phyloP scores from a whole-genome alignment of 805 yeast species.

The Wickerhamiella sergipiensis region DNA sequence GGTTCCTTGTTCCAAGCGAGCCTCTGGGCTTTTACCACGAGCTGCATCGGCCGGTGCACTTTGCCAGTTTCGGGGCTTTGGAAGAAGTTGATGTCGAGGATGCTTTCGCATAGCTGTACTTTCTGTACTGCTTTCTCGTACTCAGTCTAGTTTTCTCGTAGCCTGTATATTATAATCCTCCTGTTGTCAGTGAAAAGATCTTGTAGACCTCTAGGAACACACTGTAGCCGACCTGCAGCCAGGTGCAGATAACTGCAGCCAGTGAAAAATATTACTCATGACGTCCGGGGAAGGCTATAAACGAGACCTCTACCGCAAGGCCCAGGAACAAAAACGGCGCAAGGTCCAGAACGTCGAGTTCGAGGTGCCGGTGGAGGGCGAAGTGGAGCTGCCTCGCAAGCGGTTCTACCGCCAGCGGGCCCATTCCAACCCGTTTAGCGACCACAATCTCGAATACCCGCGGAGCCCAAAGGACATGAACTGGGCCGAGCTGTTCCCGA shows the following conservation, averaged over 20 bases:
- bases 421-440: constrained; percentile 94
- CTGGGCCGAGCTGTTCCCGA: constrained; percentile 71
- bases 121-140: too few relatives aligned
- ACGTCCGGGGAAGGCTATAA: constrained; percentile 17
- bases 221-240: too few relatives aligned
- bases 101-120: constrained; percentile 31
- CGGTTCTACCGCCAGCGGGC: constrained; percentile 92
- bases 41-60: constrained; percentile 79
- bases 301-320: constrained; percentile 25
- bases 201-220: too few relatives aligned
- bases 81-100: constrained; percentile 31
- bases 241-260: too few relatives aligned
- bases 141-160: too few relatives aligned
- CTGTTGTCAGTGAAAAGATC: too few relatives aligned
- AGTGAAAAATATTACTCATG: background rate
- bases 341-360: constrained; percentile 35
- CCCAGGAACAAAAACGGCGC: constrained; percentile 37
- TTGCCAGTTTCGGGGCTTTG: constrained; percentile 55
- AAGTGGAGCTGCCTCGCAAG: constrained; percentile 51
- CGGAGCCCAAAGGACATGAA: constrained; percentile 68
- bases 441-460: constrained; percentile 86
- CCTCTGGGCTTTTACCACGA: constrained; percentile 80
- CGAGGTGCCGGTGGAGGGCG: constrained; percentile 20
- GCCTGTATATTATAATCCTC: too few relatives aligned
- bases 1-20: constrained; percentile 54